These are phyloP conservation scores for Boletus vinaceobasis DNA, from an alignment of 768 basidiomycete genomes.

Conservation along the genomic window DNA sequence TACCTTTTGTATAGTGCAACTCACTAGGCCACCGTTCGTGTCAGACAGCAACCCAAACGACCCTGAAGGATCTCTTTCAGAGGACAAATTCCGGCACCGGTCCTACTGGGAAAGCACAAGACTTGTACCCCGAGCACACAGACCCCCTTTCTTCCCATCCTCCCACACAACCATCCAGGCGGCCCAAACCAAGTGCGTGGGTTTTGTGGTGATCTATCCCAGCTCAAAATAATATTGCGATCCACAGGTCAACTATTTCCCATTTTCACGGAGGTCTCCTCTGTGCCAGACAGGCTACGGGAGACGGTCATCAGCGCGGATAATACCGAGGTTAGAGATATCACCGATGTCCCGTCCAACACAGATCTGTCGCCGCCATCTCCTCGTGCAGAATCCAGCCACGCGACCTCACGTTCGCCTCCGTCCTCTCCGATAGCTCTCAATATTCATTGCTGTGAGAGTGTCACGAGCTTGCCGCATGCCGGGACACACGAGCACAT, in stretches of 20 bases:
- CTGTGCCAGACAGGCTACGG: slow-evolving; percentile 2
- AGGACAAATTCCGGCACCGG: slow-evolving; percentile 1
- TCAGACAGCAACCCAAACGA: slow-evolving; percentile 24
- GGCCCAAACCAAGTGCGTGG: slow-evolving; percentile 22
- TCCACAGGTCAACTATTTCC: slow-evolving; percentile 24
- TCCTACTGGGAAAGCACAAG: neutral
- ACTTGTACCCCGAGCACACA: neutral
- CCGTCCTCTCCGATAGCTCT: neutral
- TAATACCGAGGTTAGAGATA: slow-evolving; percentile 15
- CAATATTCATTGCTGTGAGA: neutral
- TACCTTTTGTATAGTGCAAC: neutral
- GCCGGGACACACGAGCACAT: neutral
- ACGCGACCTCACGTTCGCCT: slow-evolving; percentile 5
- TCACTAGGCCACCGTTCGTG: slow-evolving; percentile 3
- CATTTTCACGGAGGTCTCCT: slow-evolving; percentile 19
- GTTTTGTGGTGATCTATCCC: neutral
- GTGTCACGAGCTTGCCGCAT: slow-evolving; percentile 9
- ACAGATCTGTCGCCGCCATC: slow-evolving; percentile 10
- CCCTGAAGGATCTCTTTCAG: slow-evolving; percentile 26
- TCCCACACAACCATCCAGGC: neutral
- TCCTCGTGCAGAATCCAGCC: slow-evolving; percentile 7
- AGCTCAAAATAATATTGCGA: neutral
- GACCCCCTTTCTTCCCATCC: neutral
- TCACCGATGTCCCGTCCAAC: slow-evolving; percentile 18
- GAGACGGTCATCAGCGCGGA: slow-evolving; percentile 13